phyloP scores from a whole-genome alignment of 768 basidiomycete species.

The Rhodotorula kratochvilovae region DNA sequence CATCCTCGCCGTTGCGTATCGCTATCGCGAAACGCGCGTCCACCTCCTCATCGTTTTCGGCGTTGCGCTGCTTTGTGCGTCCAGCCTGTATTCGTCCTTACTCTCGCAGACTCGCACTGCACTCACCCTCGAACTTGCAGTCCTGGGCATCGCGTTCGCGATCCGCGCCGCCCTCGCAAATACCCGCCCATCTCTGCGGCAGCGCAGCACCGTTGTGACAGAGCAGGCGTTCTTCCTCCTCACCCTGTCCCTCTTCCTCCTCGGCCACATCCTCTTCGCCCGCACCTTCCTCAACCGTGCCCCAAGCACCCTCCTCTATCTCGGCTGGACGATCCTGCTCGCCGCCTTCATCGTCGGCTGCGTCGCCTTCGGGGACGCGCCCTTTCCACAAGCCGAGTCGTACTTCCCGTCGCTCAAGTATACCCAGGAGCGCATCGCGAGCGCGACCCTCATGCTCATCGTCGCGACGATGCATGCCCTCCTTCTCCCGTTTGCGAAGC shows the following conservation, averaged over 20 bases:
- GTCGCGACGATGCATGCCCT: slow-evolving; percentile 37
- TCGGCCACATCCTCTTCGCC: not conserved
- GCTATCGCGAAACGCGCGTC: not conserved
- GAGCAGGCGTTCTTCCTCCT: slow-evolving; percentile 7
- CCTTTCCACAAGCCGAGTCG: not conserved
- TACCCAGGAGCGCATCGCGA: slow-evolving; percentile 7
- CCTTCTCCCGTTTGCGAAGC: slow-evolving; percentile 11
- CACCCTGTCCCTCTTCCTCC: not conserved
- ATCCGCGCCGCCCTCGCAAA: slow-evolving; percentile 17
- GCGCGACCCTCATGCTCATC: not conserved
- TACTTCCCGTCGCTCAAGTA: not conserved
- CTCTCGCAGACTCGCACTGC: too few relatives aligned
- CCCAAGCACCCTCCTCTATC: not conserved
- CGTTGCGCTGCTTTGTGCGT: not conserved
- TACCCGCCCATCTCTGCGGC: not conserved
- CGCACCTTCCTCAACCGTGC: slow-evolving; percentile 1
- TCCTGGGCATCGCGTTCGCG: slow-evolving; percentile 17
- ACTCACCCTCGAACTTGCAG: not conserved
- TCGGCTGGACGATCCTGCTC: slow-evolving; percentile 2
- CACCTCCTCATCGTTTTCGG: not conserved
- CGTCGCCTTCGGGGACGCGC: slow-evolving; percentile 1
- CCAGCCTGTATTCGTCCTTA: not conserved
- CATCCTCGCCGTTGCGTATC: not conserved
- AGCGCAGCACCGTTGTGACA: not conserved
- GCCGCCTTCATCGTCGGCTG: slow-evolving; percentile 5